Evolutionary conservation across 2,329 filamentous ascomycete genomes (phyloP).

Genomic region (Colletotrichum phormii): DNA sequence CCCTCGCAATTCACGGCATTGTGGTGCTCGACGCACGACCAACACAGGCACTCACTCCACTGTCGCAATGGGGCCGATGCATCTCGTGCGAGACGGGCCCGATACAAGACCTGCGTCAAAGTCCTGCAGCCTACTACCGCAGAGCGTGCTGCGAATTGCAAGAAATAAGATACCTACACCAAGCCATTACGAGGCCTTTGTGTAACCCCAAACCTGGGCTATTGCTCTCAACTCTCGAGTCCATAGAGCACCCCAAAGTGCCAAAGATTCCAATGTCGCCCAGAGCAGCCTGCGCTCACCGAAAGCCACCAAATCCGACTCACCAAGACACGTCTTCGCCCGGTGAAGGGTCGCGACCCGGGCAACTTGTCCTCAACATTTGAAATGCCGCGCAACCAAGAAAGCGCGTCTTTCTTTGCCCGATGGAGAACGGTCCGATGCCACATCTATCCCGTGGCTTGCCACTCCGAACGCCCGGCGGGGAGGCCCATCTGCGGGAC

Average conservation of each 20-base stretch:
- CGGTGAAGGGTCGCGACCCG: slow-evolving; percentile 8
- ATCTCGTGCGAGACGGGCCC: slow-evolving; percentile 28
- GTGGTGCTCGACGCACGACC: slow-evolving; percentile 26
- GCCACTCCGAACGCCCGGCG: slow-evolving; percentile 15
- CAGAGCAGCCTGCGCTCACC: slow-evolving; percentile 17
- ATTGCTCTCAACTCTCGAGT: not conserved
- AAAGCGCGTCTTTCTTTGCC: slow-evolving; percentile 9
- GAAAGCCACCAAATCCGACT: not conserved
- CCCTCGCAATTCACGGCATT: slow-evolving; percentile 19
- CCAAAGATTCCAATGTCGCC: not conserved
- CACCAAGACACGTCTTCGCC: slow-evolving; percentile 18
- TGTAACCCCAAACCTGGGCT: slow-evolving; percentile 26
- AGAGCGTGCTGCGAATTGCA: not conserved
- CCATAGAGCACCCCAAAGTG: not conserved
- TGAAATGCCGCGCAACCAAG: slow-evolving; percentile 3
- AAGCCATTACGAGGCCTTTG: slow-evolving; percentile 2
- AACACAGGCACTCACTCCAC: slow-evolving; percentile 27
- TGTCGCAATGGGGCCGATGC: slow-evolving; percentile 4
- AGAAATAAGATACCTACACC: not conserved
- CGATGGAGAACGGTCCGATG: slow-evolving; percentile 15
- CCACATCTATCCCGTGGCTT: slow-evolving; percentile 7
- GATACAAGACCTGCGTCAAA: slow-evolving; percentile 31
- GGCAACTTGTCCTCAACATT: not conserved
- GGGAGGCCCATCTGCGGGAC: slow-evolving; percentile 13
- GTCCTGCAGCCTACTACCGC: slow-evolving; percentile 10